Conservation (phyloP, 192 early-diverging fungal genomes). For the Haplosporangium gracile region DNA sequence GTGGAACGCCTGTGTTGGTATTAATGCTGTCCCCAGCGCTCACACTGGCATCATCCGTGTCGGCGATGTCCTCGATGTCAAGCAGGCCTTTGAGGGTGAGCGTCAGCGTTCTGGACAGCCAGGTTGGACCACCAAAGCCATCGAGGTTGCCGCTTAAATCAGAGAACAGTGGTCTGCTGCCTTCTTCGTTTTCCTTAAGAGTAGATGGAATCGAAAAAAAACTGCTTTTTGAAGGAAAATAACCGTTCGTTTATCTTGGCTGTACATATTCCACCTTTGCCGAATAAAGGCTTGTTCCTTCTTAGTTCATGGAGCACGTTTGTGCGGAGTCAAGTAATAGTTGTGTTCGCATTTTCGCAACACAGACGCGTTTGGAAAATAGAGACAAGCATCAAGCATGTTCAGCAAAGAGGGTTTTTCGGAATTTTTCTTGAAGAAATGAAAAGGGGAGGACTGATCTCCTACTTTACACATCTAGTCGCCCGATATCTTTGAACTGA, state of each 20-base stretch:
- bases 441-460: too few relatives aligned
- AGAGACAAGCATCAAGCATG: too few relatives aligned
- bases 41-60: constrained; percentile 33
- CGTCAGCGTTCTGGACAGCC: constrained; percentile 35
- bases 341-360: too few relatives aligned
- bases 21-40: constrained; percentile 51
- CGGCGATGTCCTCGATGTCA: constrained; percentile 48
- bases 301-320: too few relatives aligned
- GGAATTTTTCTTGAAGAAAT: too few relatives aligned
- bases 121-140: constrained; percentile 34
- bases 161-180: not conserved
- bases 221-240: not conserved
- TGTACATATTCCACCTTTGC: not conserved
- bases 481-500: not conserved
- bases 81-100: constrained; percentile 47
- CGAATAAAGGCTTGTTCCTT: not conserved
- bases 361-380: too few relatives aligned
- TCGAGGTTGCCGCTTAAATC: constrained; percentile 41
- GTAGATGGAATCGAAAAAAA: not conserved
- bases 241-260: not conserved
- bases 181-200: not conserved
- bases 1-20: constrained; percentile 62
- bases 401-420: too few relatives aligned
- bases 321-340: too few relatives aligned
- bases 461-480: not conserved